Evolutionary conservation across 768 basidiomycete species (phyloP), one percentile per base, ranked within the genome.

Genomic region (Mycena capillaripes): DNA sequence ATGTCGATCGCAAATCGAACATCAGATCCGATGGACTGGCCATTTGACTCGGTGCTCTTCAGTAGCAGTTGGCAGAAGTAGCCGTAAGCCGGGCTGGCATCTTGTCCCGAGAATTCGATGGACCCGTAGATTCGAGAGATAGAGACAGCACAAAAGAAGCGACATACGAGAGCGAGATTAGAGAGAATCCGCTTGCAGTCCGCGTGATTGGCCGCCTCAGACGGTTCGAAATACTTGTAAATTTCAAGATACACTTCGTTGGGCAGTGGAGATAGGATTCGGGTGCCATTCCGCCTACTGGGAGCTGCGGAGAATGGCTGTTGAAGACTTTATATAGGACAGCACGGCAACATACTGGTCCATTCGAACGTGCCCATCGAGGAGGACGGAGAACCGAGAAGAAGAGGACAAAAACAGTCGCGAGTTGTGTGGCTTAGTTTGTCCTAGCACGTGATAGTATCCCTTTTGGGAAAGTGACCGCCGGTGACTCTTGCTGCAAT

Each of bases 171-270:
- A 8, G 84, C 83, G 29, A 89, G 80, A 29, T 72, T 79, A 12
- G 76, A 76, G 4, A 84, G 66, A 10, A 70, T 57, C 19, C 52
- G 72, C 21, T 71, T 76, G 36, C 71, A 69, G n/a, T 82, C 75
- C 4, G 60, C 56, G 9, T 57, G 56, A 46, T 71, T 66, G 38
- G 66, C 70, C 0, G 74, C 60, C 21, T 75, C 64, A 0, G 76
- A 58, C 25, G 80, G 78, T 38, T 71, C 73, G 6, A 87, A 48
- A 38, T 77, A 76, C n/a, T 79, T 79, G 52, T 86, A 81, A n/a
- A 88, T 86, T 60, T 80, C 75, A 6, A 83, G 70, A 61, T 87
- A 88, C 23, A 88, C 79, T 69, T 89, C 87, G 69, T 81, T 83
- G 3, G 87, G 87, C 64, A 89, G 81, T 7, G 80, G 74, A 1